Evolutionary conservation across 257 asterid genomes (phyloP).

Genomic region (Echium plantagineum): DNA sequence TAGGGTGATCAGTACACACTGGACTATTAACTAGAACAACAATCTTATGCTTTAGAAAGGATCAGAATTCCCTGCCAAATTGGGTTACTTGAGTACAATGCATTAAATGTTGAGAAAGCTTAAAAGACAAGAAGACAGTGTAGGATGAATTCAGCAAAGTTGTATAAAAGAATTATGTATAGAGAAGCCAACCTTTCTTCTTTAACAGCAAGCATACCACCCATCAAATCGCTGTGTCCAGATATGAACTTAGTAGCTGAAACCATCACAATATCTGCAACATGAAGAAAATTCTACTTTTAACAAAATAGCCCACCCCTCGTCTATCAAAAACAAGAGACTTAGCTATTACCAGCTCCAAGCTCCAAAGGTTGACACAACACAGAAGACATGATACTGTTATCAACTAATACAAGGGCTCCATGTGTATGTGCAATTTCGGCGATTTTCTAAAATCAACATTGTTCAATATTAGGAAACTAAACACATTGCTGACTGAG

Average conservation of each 20-base stretch:
- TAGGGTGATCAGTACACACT: too few relatives aligned
- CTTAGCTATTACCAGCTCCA: slow-evolving; percentile 58
- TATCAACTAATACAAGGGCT: slow-evolving; percentile 84
- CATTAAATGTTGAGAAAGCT: too few relatives aligned
- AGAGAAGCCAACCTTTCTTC: slow-evolving; percentile 45
- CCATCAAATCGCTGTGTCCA: slow-evolving; percentile 89
- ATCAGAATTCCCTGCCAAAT: too few relatives aligned
- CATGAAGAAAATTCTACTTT: slow-evolving; percentile 3
- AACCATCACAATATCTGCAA: slow-evolving; percentile 88
- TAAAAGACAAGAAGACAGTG: not conserved
- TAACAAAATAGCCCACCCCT: not conserved
- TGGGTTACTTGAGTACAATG: too few relatives aligned
- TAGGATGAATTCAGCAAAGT: not conserved
- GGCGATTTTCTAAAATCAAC: slow-evolving; percentile 51
- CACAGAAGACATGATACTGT: slow-evolving; percentile 94
- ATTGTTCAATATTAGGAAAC: not conserved
- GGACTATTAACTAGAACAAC: too few relatives aligned
- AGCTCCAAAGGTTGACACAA: slow-evolving; percentile 74
- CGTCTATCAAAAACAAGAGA: not conserved
- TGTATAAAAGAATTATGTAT: not conserved
- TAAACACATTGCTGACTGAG: not conserved
- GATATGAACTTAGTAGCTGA: slow-evolving; percentile 86
- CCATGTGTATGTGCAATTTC: slow-evolving; percentile 79
- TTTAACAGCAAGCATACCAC: slow-evolving; percentile 64
- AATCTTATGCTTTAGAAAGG: too few relatives aligned